phyloP scores from a whole-genome alignment of 306 rosid genomes.

The Prunus davidiana region DNA sequence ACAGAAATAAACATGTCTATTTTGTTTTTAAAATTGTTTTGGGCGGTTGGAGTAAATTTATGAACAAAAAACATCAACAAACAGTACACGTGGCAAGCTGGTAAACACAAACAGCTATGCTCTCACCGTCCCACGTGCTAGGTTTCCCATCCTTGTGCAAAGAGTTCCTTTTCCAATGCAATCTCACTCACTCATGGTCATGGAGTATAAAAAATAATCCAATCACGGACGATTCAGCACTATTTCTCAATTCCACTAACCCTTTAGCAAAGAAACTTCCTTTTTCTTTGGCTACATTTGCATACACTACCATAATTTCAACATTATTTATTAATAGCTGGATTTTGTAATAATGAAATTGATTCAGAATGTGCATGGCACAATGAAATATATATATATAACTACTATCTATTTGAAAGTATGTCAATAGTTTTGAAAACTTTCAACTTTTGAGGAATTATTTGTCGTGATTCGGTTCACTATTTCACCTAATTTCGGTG shows the following conservation, averaged over 20 bases:
- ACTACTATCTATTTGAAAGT: no score
- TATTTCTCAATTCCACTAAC: background rate
- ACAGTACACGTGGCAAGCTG: background rate
- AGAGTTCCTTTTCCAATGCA: background rate
- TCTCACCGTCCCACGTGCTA: background rate
- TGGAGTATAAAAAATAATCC: background rate
- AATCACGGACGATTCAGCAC: background rate
- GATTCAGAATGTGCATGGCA: no score
- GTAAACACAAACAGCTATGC: background rate
- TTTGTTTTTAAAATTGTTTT: no score
- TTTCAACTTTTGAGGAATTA: no score
- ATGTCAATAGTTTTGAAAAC: no score
- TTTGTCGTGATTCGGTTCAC: background rate
- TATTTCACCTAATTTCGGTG: background rate
- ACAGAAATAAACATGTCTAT: no score
- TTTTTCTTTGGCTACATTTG: background rate
- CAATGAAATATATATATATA: no score
- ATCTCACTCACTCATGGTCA: background rate
- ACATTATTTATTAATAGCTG: no score
- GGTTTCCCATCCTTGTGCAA: background rate
- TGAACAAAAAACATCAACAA: background rate
- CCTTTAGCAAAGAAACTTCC: background rate
- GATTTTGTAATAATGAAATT: no score
- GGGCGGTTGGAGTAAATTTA: no score
- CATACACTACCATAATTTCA: no score